These are phyloP conservation scores for Brassica nigra DNA, from an alignment of 345 rosid species.

Conservation along the genomic window DNA sequence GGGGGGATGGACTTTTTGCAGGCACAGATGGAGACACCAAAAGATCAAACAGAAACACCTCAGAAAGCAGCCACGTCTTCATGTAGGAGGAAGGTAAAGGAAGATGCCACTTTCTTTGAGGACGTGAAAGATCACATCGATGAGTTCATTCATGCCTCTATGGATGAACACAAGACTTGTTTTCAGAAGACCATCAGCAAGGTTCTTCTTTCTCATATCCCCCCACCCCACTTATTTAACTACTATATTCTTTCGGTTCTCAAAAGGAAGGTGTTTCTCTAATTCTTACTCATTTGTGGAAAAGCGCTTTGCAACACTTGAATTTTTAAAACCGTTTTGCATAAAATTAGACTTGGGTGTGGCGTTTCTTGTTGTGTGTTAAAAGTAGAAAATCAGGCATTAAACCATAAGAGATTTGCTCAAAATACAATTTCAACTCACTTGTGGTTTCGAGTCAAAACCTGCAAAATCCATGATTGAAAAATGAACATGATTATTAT, in stretches of 20 bases:
- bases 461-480: background rate
- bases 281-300: background rate
- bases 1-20: slow-evolving; percentile 1
- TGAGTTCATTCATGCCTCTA: slow-evolving; percentile 78
- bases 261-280: background rate
- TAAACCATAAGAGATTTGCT: too few relatives aligned
- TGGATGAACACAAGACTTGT: slow-evolving; percentile 87
- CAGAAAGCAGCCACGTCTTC: slow-evolving; percentile 47
- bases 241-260: background rate
- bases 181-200: slow-evolving; percentile 74
- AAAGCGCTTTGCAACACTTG: too few relatives aligned
- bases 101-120: slow-evolving; percentile 70
- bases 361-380: too few relatives aligned
- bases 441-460: too few relatives aligned
- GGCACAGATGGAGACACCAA: slow-evolving; percentile 45
- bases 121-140: slow-evolving; percentile 86
- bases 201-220: slow-evolving; percentile 44
- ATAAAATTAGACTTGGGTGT: too few relatives aligned
- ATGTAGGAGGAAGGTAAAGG: slow-evolving; percentile 71
- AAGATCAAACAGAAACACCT: slow-evolving; percentile 33
- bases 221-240: background rate
- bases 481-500: background rate
- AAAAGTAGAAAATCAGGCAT: too few relatives aligned
- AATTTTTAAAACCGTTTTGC: too few relatives aligned
- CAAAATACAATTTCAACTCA: too few relatives aligned